Percentiles rank a stretch among this genome's conserved stretches.
Conservation (phyloP, 2,329 filamentous ascomycete species). For the Macrophomina phaseolina region DNA sequence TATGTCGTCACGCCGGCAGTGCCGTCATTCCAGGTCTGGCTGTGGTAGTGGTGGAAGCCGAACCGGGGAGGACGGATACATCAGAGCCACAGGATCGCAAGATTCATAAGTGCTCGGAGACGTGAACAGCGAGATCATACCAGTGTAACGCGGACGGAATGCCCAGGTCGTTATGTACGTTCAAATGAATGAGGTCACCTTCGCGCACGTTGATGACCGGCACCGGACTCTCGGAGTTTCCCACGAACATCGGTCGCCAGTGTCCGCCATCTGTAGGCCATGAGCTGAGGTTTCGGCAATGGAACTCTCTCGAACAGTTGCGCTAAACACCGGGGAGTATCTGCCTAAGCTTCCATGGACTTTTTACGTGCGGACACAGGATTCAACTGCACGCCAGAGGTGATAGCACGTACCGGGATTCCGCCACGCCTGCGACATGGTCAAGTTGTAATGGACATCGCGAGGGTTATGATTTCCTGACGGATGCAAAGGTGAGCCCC, state of each 20-base stretch:
- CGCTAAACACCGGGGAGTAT: no score
- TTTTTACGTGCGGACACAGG: no score
- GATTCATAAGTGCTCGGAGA: background rate
- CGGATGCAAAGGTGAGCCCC: background rate
- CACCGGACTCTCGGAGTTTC: slow-evolving; percentile 12
- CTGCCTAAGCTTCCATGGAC: no score
- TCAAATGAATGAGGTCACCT: slow-evolving; percentile 7
- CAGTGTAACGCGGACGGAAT: slow-evolving; percentile 14
- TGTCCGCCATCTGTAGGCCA: background rate
- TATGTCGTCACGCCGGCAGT: slow-evolving; percentile 1
- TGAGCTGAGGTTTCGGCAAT: background rate
- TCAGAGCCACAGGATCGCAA: background rate
- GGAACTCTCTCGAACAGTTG: no score
- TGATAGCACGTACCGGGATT: background rate
- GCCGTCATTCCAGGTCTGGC: background rate
- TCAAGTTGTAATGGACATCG: background rate
- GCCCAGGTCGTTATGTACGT: slow-evolving; percentile 12
- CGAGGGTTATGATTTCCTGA: background rate
- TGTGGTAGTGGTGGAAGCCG: slow-evolving; percentile 2
- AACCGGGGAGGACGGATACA: background rate
- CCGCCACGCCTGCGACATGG: slow-evolving; percentile 4
- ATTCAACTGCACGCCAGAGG: no score
- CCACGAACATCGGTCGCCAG: slow-evolving; percentile 20
- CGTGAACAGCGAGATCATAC: background rate
- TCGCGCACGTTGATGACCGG: slow-evolving; percentile 1